phyloP scores from a whole-genome alignment of 2,329 filamentous ascomycete species.

The Colletotrichum noveboracense region DNA sequence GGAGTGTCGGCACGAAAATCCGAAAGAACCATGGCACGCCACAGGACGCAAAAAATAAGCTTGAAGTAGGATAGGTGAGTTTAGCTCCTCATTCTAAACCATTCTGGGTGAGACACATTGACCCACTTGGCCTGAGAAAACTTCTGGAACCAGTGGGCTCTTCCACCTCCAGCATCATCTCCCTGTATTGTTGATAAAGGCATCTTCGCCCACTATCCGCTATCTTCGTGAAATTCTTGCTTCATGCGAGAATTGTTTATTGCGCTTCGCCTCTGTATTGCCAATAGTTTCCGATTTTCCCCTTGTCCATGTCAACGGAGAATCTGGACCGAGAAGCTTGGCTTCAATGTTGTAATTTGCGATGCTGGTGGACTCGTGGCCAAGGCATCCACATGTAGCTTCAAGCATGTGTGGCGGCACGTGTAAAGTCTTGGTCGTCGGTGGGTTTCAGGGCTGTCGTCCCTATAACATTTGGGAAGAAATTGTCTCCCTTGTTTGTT shows the following conservation, averaged over 20 bases:
- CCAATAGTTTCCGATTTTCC: neutral
- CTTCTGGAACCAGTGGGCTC: slow-evolving; percentile 1
- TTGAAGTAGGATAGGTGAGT: neutral
- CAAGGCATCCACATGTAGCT: neutral
- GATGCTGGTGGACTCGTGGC: neutral
- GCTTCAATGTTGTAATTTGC: neutral
- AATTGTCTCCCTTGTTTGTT: neutral
- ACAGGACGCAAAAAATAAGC: neutral
- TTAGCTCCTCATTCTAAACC: neutral
- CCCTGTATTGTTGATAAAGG: neutral
- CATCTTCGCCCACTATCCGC: neutral
- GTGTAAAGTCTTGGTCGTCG: neutral
- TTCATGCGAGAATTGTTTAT: neutral
- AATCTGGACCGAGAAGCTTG: neutral
- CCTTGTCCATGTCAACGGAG: neutral
- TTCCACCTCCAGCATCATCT: neutral
- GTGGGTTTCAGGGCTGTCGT: neutral
- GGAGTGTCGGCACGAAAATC: neutral
- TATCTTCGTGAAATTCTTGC: neutral
- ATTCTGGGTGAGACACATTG: neutral
- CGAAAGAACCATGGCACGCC: neutral
- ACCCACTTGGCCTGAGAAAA: neutral
- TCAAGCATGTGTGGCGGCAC: neutral
- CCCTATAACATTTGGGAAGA: neutral
- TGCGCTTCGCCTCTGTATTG: neutral